Evolutionary conservation across 1,284 basidiomycete genomes (phyloP), one percentile per base, ranked within the genome.

Genomic region (Stygiomarasmius scandens): DNA sequence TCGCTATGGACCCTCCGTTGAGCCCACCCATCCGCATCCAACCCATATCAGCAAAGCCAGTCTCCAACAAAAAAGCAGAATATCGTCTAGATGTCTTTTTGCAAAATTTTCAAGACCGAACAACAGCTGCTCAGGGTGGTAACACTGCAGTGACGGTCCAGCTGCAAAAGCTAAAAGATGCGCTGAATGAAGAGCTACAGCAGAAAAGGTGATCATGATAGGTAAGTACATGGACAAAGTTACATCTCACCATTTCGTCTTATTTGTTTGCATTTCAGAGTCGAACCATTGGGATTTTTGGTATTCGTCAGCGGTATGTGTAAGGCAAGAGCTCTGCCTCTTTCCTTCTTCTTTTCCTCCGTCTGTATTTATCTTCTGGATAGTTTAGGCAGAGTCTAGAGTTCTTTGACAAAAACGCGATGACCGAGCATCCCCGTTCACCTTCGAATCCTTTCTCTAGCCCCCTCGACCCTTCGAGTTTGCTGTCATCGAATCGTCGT

Each of bases 71-170:
- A 59, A 67, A 61, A 0, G 69, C 78, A 0, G 70, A 78, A 58
- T 74, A 74, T 19, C 65, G 64, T 5, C 58, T 84, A 8, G 76
- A 77, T 36, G 65, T 57, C 1, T 85, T 84, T 60, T 60, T 84
- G 44, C 68, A 73, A 24, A 75, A 83, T 55, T 79, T 82, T 60
- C 74, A 78, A 60, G 67, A 69, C 2, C 74, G 80, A 32, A 78
- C 76, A 53, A 70, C 75, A 8, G 70, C 77, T 0, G 78, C 81
- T 48, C 51, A 52, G 22, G 52, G 53, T 16, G 75, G 74, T 16
- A 82, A 82, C 58, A 77, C 76, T 0, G 75, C 81, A 2, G 79
- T 82, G 52, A 82, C 77, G 0, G 81, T 82, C 8, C 83, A 84
- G 63, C 70, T 85, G 20, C 77, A 80, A 63, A 85, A 85, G 64